A percentile compares a stretch with the other conserved stretches of the same genome.
Evolutionary conservation across 2,329 filamentous ascomycete species (phyloP).

Genomic region (Colletotrichum neosansevieriae): DNA sequence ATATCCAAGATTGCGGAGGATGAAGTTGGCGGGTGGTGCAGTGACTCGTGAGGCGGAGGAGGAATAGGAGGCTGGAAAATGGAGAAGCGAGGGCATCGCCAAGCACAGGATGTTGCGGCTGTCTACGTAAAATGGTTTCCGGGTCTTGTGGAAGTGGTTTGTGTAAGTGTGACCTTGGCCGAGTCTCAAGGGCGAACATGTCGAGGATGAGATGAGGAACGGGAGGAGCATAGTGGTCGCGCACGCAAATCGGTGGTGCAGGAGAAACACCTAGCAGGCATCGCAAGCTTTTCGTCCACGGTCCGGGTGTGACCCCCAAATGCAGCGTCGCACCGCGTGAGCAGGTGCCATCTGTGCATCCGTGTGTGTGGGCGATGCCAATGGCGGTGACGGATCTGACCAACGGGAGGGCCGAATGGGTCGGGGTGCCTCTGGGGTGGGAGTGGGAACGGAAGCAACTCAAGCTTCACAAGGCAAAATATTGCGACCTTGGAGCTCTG

Average conservation of each 20-base stretch:
- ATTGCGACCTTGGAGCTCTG: slow-evolving; percentile 16
- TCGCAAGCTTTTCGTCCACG: slow-evolving; percentile 2
- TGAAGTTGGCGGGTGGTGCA: neutral
- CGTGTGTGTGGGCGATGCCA: slow-evolving; percentile 22
- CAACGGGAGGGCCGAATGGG: slow-evolving; percentile 14
- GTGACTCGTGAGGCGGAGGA: neutral
- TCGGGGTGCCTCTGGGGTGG: slow-evolving; percentile 3
- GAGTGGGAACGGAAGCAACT: slow-evolving; percentile 14
- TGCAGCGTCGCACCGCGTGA: slow-evolving; percentile 30
- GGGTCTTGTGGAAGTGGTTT: neutral
- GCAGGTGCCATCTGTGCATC: slow-evolving; percentile 28
- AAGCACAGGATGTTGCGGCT: neutral
- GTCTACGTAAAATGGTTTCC: slow-evolving; percentile 12
- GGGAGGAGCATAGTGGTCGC: slow-evolving; percentile 1
- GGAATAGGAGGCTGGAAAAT: neutral
- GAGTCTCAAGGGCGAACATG: neutral
- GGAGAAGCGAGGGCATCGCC: neutral
- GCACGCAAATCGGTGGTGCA: neutral
- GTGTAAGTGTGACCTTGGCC: neutral
- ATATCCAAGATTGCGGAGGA: slow-evolving; percentile 13
- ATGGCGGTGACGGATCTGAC: slow-evolving; percentile 30
- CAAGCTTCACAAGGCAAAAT: slow-evolving; percentile 10
- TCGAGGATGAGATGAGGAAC: slow-evolving; percentile 19
- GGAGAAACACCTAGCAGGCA: slow-evolving; percentile 8
- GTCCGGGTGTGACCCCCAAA: slow-evolving; percentile 31